A percentile compares a stretch with the other conserved stretches of the same genome.
Evolutionary conservation across 2,329 filamentous ascomycete genomes (phyloP).

Genomic region (Talaromyces piceae): DNA sequence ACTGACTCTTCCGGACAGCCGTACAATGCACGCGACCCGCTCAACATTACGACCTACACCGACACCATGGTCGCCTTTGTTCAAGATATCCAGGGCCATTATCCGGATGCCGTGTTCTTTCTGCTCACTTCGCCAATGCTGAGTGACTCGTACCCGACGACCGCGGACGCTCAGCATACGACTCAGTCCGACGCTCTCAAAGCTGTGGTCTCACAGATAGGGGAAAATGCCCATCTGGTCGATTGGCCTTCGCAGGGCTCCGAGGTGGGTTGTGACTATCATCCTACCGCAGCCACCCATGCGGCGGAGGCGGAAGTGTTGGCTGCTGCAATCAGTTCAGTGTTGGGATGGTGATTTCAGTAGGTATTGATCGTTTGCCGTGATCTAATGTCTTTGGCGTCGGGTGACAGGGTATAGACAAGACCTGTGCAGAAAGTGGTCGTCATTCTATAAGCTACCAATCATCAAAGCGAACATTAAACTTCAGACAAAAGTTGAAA

Average conservation of each 20-base stretch:
- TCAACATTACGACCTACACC: not conserved
- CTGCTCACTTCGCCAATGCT: conserved; percentile 9
- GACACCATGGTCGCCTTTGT: conserved; percentile 5
- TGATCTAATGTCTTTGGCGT: too few species aligned
- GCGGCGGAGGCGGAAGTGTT: conserved; percentile 1
- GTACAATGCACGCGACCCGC: not conserved
- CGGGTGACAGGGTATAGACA: too few species aligned
- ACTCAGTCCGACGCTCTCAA: conserved; percentile 1
- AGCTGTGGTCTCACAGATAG: conserved; percentile 1
- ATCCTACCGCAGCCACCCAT: conserved; percentile 6
- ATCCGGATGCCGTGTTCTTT: conserved; percentile 1
- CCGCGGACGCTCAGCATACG: conserved; percentile 5
- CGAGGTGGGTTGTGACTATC: conserved; percentile 5
- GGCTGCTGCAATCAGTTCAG: not conserved
- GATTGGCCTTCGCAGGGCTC: conserved; percentile 8
- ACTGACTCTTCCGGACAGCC: not conserved
- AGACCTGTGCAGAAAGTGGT: too few species aligned
- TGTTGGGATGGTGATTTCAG: not conserved
- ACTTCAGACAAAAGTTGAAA: too few species aligned
- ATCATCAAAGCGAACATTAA: too few species aligned
- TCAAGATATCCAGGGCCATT: conserved; percentile 2
- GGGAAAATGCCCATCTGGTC: conserved; percentile 4
- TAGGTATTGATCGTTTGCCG: too few species aligned
- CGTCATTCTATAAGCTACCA: too few species aligned
- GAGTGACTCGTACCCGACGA: conserved; percentile 1